A percentile compares a stretch with the other conserved stretches of the same genome.
phyloP scores from a whole-genome alignment of 2,329 filamentous ascomycete species.

The Laburnicola sp. region DNA sequence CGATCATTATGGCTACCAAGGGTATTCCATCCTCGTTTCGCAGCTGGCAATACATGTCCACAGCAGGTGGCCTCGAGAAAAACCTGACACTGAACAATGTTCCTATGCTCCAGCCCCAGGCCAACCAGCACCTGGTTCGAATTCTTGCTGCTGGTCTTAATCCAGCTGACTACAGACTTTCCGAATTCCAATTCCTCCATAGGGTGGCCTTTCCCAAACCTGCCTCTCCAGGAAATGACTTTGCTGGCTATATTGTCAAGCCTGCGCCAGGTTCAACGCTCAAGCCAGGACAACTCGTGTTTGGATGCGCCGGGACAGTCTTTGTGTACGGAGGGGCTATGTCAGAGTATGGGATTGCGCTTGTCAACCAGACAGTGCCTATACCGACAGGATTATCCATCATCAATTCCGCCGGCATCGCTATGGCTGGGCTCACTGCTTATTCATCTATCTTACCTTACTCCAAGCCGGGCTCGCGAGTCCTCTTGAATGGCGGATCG shows the following conservation, averaged over 20 bases:
- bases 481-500: slow-evolving; percentile 65
- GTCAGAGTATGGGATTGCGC: slow-evolving; percentile 18
- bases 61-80: slow-evolving; percentile 53
- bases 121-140: slow-evolving; percentile 13
- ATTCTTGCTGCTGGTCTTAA: slow-evolving; percentile 49
- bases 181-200: slow-evolving; percentile 53
- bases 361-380: slow-evolving; percentile 34
- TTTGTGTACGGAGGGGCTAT: slow-evolving; percentile 16
- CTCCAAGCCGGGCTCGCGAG: slow-evolving; percentile 46
- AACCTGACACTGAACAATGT: slow-evolving; percentile 51
- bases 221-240: slow-evolving; percentile 46
- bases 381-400: slow-evolving; percentile 20
- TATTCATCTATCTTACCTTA: slow-evolving; percentile 35
- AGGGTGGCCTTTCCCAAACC: slow-evolving; percentile 44
- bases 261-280: slow-evolving; percentile 27
- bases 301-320: slow-evolving; percentile 6
- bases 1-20: slow-evolving; percentile 8
- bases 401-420: slow-evolving; percentile 34
- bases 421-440: slow-evolving; percentile 38
- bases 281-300: slow-evolving; percentile 10
- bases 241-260: slow-evolving; percentile 55
- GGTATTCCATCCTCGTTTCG: slow-evolving; percentile 8
- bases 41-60: slow-evolving; percentile 57
- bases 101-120: slow-evolving; percentile 9
- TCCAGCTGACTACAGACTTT: slow-evolving; percentile 65